These are phyloP conservation scores for Candida dajiaensis DNA, from an alignment of 805 yeast species.

Conservation along the genomic window DNA sequence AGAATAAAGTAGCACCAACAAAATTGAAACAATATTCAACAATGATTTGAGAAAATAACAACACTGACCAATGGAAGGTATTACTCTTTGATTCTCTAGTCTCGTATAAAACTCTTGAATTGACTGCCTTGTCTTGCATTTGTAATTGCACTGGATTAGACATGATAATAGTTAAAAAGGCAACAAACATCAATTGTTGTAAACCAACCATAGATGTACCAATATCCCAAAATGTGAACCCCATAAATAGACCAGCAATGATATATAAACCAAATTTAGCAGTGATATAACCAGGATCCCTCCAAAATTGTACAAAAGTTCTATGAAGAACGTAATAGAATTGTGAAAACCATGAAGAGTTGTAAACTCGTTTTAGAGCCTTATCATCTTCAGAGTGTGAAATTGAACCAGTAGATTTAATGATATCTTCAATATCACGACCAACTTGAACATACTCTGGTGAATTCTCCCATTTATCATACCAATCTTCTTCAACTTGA, in stretches of 20 bases:
- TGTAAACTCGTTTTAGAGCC: constrained; percentile 30
- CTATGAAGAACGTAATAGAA: constrained; percentile 35
- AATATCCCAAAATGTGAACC: constrained; percentile 65
- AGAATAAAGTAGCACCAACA: constrained; percentile 44
- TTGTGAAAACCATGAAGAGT: constrained; percentile 37
- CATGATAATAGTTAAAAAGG: constrained; percentile 52
- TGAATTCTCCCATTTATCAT: constrained; percentile 74
- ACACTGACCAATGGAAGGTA: constrained; percentile 65
- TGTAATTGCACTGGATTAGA: constrained; percentile 43
- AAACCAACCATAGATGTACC: constrained; percentile 46
- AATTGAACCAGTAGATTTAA: constrained; percentile 40
- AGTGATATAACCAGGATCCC: constrained; percentile 55
- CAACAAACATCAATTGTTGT: constrained; percentile 52
- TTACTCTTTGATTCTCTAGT: constrained; percentile 67
- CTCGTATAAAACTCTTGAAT: constrained; percentile 57
- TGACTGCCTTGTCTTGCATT: constrained; percentile 52
- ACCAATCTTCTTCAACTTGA: constrained; percentile 64
- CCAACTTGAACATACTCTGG: constrained; percentile 53
- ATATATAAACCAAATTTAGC: constrained; percentile 49
- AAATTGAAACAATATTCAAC: constrained; percentile 59
- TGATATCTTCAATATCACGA: constrained; percentile 59
- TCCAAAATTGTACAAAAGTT: constrained; percentile 41
- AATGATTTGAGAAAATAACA: constrained; percentile 47
- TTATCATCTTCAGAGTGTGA: constrained; percentile 30
- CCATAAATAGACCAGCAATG: constrained; percentile 57